Evolutionary conservation across 2,329 filamentous ascomycete genomes (phyloP), one percentile per base, ranked within the genome.

Genomic region (Dichotomopilus funicola): DNA sequence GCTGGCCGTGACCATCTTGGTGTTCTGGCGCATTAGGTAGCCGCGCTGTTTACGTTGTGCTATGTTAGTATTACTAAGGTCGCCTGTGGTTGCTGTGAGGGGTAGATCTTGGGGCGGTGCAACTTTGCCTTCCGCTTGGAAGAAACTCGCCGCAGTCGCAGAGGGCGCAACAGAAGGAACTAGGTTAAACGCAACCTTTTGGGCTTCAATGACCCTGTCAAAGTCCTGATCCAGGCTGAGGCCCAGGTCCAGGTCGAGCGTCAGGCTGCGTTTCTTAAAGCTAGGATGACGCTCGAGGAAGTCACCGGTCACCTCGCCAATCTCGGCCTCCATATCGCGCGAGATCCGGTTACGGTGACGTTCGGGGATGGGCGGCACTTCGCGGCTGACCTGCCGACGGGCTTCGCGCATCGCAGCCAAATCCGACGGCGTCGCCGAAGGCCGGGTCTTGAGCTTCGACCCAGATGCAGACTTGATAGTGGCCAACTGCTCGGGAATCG

Each of bases 11-110:
- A 99, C 90, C 53, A 99, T 82, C 72, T 97, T 97, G 3, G 92
- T 97, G 73, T 97, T 99, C 66, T 99, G 92, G 66, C 94, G 86
- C 92, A 97, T 99, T 46, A 97, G 79, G 68, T 99, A 99, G 55
- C 94, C 94, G 76, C 95, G 91, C 91, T 96, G 88, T 83, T 78
- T 79, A 63, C 72, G 77, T 64, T 74, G 66, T 67, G 71, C 78
- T 66, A 75, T 68, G 79, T 90, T 85, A 89, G 86, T 13, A 42
- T 27, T 79, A 83, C 40, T 53, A 50, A 61, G 54, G 54, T 59
- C 47, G 53, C 58, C 60, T 53, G 59, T 58, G 57, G 61, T 59
- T 34, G 49, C 49, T 49, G 56, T 41, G 36, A 42, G 43, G 47
- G 49, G 46, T 33, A 60, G 53, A 6, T 55, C 50, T 57, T 60